Conservation (phyloP, 371 early-diverging fungal species). For the Nosema muscidifuracis region DNA sequence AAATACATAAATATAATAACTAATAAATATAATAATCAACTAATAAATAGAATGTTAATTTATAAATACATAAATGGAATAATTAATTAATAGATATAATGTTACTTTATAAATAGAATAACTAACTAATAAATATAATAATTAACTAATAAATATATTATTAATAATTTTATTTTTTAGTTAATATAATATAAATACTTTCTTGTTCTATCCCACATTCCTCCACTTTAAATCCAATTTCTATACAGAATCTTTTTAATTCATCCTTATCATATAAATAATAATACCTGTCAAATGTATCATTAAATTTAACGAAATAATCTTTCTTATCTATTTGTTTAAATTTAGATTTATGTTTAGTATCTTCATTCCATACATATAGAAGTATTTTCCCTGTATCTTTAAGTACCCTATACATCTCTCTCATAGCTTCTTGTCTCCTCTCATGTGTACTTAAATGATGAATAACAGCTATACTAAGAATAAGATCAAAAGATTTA, state of each 20-base stretch:
- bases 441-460: slow-evolving; percentile 58
- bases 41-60: too few relatives aligned
- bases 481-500: slow-evolving; percentile 52
- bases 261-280: slow-evolving; percentile 50
- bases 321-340: slow-evolving; percentile 39
- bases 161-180: neutral
- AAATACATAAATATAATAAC: too few relatives aligned
- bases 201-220: slow-evolving; percentile 42
- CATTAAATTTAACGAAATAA: slow-evolving; percentile 58
- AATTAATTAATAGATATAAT: too few relatives aligned
- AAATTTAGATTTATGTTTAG: slow-evolving; percentile 52
- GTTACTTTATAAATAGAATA: too few relatives aligned
- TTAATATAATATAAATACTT: slow-evolving; percentile 33
- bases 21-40: too few relatives aligned
- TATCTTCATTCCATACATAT: slow-evolving; percentile 60
- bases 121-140: too few relatives aligned
- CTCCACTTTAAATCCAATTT: slow-evolving; percentile 36
- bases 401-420: slow-evolving; percentile 46
- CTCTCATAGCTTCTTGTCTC: slow-evolving; percentile 38
- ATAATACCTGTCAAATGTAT: slow-evolving; percentile 54
- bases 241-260: slow-evolving; percentile 28
- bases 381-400: slow-evolving; percentile 47
- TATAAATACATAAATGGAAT: too few relatives aligned
- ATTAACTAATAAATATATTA: neutral
- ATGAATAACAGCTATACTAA: slow-evolving; percentile 62